These are phyloP conservation scores for Mortierella sp. DNA, from an alignment of 371 early-diverging fungal species.

Conservation along the genomic window DNA sequence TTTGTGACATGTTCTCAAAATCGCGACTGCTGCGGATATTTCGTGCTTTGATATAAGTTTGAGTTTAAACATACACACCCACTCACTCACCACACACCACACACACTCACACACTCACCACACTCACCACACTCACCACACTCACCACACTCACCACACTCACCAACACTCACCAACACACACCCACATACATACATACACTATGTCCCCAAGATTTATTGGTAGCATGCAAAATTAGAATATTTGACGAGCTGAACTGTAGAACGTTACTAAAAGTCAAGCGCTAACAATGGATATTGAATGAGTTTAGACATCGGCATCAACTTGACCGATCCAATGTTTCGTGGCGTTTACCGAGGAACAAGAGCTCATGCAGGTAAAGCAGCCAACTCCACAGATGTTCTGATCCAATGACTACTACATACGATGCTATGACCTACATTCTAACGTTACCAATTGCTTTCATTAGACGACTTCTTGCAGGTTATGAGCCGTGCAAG, in stretches of 20 bases:
- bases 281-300: background rate
- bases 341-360: constrained; percentile 84
- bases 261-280: background rate
- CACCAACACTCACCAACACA: too few species aligned
- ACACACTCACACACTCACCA: background rate
- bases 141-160: too few species aligned
- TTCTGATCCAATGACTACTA: background rate
- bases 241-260: background rate
- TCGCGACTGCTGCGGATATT: too few species aligned
- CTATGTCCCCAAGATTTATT: constrained; percentile 10
- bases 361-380: constrained; percentile 79
- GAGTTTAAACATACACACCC: too few species aligned
- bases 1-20: too few species aligned
- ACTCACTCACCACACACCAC: background rate
- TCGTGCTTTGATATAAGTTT: too few species aligned
- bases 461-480: constrained; percentile 72
- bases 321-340: constrained; percentile 89
- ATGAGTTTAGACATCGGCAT: constrained; percentile 77
- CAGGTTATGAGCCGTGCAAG: constrained; percentile 76
- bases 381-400: background rate
- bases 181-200: background rate
- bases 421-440: too few species aligned
- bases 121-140: too few species aligned
- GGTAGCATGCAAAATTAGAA: background rate
- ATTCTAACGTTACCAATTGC: background rate